Conservation (phyloP, 2,329 filamentous ascomycete species). For the Stenocarpella maydis region DNA sequence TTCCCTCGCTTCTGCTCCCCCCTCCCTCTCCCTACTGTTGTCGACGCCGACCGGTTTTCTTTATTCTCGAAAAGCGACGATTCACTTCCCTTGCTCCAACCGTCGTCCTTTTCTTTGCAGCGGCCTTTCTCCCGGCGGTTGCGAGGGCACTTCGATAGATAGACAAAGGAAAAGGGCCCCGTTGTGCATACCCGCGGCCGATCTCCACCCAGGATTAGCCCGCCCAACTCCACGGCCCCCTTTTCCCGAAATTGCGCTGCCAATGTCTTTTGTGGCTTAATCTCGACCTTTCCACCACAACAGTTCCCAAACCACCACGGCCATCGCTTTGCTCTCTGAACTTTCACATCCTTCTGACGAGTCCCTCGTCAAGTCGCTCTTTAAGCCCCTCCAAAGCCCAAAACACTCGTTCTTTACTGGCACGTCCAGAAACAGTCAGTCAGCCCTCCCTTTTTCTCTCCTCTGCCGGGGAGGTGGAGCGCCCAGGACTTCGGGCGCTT, state of each 20-base stretch:
- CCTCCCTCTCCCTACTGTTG: conserved; percentile 32
- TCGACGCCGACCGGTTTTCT: conserved; percentile 32
- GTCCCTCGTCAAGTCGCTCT: conserved; percentile 58
- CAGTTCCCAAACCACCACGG: conserved; percentile 31
- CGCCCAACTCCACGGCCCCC: conserved; percentile 32
- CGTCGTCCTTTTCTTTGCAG: conserved; percentile 36
- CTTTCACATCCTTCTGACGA: conserved; percentile 47
- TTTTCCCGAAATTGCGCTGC: conserved; percentile 35
- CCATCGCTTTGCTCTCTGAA: conserved; percentile 36
- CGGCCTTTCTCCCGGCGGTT: conserved; percentile 23
- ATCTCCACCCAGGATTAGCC: conserved; percentile 33
- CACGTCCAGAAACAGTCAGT: conserved; percentile 26
- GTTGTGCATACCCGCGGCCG: conserved; percentile 28
- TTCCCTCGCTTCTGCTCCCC: conserved; percentile 35
- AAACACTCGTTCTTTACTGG: conserved; percentile 38
- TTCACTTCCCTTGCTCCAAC: conserved; percentile 37
- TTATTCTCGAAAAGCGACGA: conserved; percentile 34
- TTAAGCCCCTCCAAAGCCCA: conserved; percentile 40
- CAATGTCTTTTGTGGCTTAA: conserved; percentile 42
- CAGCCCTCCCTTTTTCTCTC: not conserved
- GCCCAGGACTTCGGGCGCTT: conserved; percentile 14
- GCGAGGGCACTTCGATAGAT: conserved; percentile 29
- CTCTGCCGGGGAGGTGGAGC: conserved; percentile 19
- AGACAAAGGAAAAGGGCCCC: conserved; percentile 20
- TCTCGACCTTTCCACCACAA: conserved; percentile 25